phyloP scores from a whole-genome alignment of 495 filamentous ascomycete genomes.

The Choiromyces venosus region DNA sequence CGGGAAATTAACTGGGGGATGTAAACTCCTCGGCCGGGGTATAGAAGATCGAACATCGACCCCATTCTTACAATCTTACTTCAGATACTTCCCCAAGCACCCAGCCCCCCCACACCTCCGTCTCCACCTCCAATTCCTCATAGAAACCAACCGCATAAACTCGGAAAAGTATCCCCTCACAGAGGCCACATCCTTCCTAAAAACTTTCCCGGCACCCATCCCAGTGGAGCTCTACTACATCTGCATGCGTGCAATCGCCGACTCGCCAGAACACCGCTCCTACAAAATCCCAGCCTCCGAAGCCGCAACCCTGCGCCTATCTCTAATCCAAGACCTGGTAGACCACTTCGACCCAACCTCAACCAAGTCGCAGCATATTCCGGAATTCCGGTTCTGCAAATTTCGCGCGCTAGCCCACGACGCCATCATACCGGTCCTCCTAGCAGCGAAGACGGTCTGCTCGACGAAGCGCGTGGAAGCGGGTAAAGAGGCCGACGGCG shows the following conservation, averaged over 20 bases:
- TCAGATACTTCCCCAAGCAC: conserved; percentile 40
- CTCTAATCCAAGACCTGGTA: conserved; percentile 4
- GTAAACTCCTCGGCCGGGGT: conserved; percentile 45
- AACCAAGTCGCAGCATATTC: conserved; percentile 31
- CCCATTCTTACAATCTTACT: conserved; percentile 49
- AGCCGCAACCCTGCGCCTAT: not conserved
- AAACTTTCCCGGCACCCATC: conserved; percentile 46
- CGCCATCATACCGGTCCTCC: not conserved
- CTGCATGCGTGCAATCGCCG: conserved; percentile 45
- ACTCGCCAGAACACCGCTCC: conserved; percentile 19
- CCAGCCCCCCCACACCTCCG: conserved; percentile 41
- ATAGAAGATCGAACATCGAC: conserved; percentile 48
- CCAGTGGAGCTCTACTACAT: conserved; percentile 44
- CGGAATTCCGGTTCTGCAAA: conserved; percentile 32
- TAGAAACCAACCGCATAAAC: conserved; percentile 42
- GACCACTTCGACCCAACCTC: conserved; percentile 30
- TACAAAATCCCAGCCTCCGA: conserved; percentile 5
- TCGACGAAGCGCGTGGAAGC: not conserved
- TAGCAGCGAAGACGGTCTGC: conserved; percentile 11
- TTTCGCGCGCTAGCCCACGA: conserved; percentile 20
- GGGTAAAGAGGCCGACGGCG: conserved; percentile 7
- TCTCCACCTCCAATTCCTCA: conserved; percentile 42
- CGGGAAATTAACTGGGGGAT: not conserved
- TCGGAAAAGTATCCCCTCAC: conserved; percentile 37
- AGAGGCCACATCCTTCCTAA: conserved; percentile 38